phyloP scores from a whole-genome alignment of 2,329 filamentous ascomycete genomes.

The Aspergillus ruber region DNA sequence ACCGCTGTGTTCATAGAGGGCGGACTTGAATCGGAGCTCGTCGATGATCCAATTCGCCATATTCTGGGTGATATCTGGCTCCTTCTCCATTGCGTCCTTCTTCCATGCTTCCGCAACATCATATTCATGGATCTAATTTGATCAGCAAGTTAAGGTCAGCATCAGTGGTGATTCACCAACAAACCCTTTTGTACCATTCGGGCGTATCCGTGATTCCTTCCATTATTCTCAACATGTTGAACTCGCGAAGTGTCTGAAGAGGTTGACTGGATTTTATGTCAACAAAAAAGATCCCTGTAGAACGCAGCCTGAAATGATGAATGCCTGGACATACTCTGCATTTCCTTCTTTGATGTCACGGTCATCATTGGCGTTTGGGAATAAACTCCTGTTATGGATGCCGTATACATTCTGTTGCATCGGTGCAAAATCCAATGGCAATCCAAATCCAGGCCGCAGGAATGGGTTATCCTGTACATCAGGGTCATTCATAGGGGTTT shows the following conservation, averaged over 20 bases:
- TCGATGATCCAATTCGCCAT: slow-evolving; percentile 37
- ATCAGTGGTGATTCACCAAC: neutral
- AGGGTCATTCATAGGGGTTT: slow-evolving; percentile 3
- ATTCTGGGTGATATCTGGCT: slow-evolving; percentile 24
- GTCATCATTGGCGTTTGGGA: slow-evolving; percentile 28
- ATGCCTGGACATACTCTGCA: slow-evolving; percentile 16
- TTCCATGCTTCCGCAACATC: slow-evolving; percentile 26
- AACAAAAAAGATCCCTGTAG: neutral
- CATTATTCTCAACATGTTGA: slow-evolving; percentile 34
- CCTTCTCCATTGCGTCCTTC: slow-evolving; percentile 15
- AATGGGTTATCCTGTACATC: slow-evolving; percentile 12
- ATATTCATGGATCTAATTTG: neutral
- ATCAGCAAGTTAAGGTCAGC: neutral
- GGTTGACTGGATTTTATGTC: slow-evolving; percentile 14
- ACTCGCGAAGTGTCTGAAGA: slow-evolving; percentile 30
- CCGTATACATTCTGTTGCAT: slow-evolving; percentile 22
- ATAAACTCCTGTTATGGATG: slow-evolving; percentile 21
- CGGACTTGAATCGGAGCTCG: slow-evolving; percentile 48
- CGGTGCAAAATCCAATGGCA: slow-evolving; percentile 23
- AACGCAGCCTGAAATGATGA: neutral
- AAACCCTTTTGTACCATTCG: slow-evolving; percentile 34
- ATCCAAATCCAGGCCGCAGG: slow-evolving; percentile 27
- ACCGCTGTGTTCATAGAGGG: slow-evolving; percentile 34
- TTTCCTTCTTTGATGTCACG: slow-evolving; percentile 23
- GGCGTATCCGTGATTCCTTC: slow-evolving; percentile 36